phyloP scores from a whole-genome alignment of 2,329 filamentous ascomycete genomes.

The Nemania serpens region DNA sequence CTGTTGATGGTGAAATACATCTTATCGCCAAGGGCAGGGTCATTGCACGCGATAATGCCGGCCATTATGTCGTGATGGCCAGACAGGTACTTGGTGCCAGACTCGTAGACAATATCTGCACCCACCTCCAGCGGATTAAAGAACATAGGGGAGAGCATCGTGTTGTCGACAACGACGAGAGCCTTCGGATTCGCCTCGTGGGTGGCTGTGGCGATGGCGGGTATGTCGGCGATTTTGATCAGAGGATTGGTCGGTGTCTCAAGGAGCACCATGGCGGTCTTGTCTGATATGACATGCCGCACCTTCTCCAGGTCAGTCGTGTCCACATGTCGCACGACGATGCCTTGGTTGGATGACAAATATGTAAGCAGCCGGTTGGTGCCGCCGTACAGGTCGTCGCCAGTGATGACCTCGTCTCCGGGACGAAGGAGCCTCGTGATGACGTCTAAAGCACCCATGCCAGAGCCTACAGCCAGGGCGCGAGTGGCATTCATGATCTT shows the following conservation, averaged over 20 bases:
- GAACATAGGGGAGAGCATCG: constrained; percentile 96
- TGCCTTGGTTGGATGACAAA: constrained; percentile 84
- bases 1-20: constrained; percentile 98
- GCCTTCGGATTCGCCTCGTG: constrained; percentile 79
- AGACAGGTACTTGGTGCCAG: constrained; percentile 95
- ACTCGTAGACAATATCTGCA: constrained; percentile 96
- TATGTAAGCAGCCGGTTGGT: constrained; percentile 94
- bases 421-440: constrained; percentile 89
- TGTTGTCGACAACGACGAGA: constrained; percentile 94
- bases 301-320: constrained; percentile 81
- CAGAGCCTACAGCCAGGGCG: constrained; percentile 89
- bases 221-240: constrained; percentile 96
- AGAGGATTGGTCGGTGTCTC: constrained; percentile 97
- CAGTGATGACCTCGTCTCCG: constrained; percentile 95
- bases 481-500: constrained; percentile 98
- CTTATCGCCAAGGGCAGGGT: constrained; percentile 78
- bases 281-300: constrained; percentile 68
- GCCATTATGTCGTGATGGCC: constrained; percentile 99
- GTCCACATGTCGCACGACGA: constrained; percentile 94
- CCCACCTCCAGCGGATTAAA: constrained; percentile 93
- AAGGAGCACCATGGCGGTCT: constrained; percentile 93
- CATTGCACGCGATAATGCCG: constrained; percentile 91
- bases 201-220: constrained; percentile 73
- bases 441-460: constrained; percentile 96
- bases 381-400: constrained; percentile 95